phyloP scores from a whole-genome alignment of 306 rosid species.

The Gynostemma pentaphyllum region DNA sequence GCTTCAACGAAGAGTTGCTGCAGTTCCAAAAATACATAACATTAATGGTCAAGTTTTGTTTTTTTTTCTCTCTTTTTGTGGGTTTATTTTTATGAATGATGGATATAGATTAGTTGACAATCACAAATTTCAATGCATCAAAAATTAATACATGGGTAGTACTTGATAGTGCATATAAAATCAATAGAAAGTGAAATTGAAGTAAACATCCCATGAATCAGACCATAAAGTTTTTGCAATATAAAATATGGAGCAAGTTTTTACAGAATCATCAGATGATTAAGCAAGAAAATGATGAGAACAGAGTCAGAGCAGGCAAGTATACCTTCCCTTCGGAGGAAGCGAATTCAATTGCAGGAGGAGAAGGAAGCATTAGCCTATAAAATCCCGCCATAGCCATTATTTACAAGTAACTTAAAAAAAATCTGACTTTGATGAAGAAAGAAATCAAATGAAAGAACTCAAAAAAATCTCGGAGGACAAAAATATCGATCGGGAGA shows the following conservation, averaged over 20 bases:
- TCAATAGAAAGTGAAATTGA: neutral
- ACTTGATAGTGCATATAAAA: neutral
- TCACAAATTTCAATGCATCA: constrained; percentile 2
- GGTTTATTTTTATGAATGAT: neutral
- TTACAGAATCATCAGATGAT: too few relatives aligned
- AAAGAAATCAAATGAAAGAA: neutral
- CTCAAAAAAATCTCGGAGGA: too few relatives aligned
- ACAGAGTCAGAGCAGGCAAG: neutral
- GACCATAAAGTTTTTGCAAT: neutral
- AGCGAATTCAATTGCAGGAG: constrained; percentile 83
- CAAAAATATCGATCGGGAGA: too few relatives aligned
- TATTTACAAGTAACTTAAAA: neutral
- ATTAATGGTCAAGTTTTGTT: neutral
- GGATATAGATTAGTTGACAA: neutral
- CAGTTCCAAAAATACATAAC: constrained; percentile 8
- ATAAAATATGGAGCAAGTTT: neutral
- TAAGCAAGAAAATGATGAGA: neutral
- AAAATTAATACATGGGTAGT: neutral
- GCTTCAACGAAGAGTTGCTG: constrained; percentile 74
- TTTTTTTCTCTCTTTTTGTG: neutral
- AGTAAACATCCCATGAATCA: neutral
- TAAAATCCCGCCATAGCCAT: constrained; percentile 93
- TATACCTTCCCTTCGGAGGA: constrained; percentile 71
- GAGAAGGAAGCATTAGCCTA: constrained; percentile 70
- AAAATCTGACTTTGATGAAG: neutral